Conservation (phyloP, 2,329 filamentous ascomycete genomes). For the Fusarium chlamydosporum region DNA sequence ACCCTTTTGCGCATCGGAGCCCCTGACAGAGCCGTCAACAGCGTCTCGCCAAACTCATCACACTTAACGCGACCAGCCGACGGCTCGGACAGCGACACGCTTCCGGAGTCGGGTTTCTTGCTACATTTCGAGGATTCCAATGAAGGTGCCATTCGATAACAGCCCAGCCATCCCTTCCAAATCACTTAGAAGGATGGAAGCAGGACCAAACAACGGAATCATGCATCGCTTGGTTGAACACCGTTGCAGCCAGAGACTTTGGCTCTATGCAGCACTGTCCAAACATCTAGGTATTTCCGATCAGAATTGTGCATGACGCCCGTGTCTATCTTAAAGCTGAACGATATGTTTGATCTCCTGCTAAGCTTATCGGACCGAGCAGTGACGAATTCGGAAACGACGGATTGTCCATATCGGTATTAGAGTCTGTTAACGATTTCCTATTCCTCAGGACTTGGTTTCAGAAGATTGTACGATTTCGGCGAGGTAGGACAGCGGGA, state of each 20-base stretch:
- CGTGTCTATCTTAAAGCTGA: constrained; percentile 25
- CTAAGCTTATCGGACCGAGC: constrained; percentile 47
- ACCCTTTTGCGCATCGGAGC: constrained; percentile 19
- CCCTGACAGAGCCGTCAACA: constrained; percentile 20
- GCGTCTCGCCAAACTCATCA: constrained; percentile 30
- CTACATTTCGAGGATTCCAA: constrained; percentile 16
- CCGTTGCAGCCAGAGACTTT: constrained; percentile 31
- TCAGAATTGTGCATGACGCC: constrained; percentile 28
- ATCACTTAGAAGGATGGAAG: constrained; percentile 15
- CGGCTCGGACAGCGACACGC: constrained; percentile 37
- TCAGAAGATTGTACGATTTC: constrained; percentile 53
- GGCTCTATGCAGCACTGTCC: constrained; percentile 32
- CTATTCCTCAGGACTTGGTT: constrained; percentile 45
- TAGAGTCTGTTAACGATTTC: constrained; percentile 16
- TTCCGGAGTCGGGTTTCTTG: constrained; percentile 22
- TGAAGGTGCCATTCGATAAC: constrained; percentile 7
- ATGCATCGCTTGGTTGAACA: constrained; percentile 36
- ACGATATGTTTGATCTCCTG: constrained; percentile 37
- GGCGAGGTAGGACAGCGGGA: constrained; percentile 48
- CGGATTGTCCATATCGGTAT: constrained; percentile 30
- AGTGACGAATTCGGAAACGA: constrained; percentile 39
- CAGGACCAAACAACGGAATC: constrained; percentile 24
- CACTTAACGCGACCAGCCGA: constrained; percentile 44
- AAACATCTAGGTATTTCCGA: constrained; percentile 4
- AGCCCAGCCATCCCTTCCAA: constrained; percentile 4